These are phyloP conservation scores for Rhodocollybia butyracea DNA, from an alignment of 768 basidiomycete species.

Conservation along the genomic window DNA sequence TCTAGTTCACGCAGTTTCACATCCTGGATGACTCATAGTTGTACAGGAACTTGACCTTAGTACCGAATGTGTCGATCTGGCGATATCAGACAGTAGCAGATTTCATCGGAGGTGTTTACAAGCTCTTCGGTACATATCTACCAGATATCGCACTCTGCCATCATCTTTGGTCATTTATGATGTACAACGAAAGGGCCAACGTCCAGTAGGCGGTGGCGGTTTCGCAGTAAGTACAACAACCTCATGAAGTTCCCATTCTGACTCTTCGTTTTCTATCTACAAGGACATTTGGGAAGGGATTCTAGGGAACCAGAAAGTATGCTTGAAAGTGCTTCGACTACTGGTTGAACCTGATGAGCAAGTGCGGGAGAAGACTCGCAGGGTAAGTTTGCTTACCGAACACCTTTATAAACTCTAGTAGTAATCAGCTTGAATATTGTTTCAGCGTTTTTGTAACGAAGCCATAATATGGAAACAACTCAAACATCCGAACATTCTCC, in stretches of 20 bases:
- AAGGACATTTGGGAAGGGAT: too few species aligned
- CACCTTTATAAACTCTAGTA: neutral
- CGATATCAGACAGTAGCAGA: neutral
- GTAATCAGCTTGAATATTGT: too few species aligned
- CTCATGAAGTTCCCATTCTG: too few species aligned
- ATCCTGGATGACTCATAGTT: too few species aligned
- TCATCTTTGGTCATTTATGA: neutral
- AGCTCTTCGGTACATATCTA: neutral
- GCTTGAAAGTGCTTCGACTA: conserved; percentile 2
- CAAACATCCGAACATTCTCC: too few species aligned
- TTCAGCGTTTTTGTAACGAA: conserved; percentile 18
- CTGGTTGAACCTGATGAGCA: neutral
- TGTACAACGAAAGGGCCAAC: neutral
- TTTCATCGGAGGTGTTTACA: neutral
- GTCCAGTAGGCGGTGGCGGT: neutral
- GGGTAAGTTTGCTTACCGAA: neutral
- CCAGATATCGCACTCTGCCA: neutral
- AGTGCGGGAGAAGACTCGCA: neutral
- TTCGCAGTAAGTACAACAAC: conserved; percentile 1
- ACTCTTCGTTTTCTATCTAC: too few species aligned
- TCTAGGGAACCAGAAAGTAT: neutral
- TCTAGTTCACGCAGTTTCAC: too few species aligned
- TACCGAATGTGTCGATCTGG: neutral
- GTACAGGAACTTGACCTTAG: neutral
- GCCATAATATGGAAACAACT: conserved; percentile 18